These are phyloP conservation scores for Kickxella alabastrina DNA, from an alignment of 192 early-diverging fungal species.

Conservation along the genomic window DNA sequence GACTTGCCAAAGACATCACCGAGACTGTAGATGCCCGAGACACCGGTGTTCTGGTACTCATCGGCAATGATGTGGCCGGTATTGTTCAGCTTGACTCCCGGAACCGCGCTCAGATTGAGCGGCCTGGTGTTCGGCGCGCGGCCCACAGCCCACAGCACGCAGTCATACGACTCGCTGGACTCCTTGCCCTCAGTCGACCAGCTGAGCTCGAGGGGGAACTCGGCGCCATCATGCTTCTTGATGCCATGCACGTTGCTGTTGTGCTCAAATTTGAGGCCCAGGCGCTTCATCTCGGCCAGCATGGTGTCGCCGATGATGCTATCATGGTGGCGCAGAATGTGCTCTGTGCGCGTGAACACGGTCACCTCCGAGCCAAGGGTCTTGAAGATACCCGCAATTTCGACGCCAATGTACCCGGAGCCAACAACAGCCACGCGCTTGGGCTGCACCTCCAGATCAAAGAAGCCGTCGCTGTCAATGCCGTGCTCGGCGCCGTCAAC, in stretches of 20 bases:
- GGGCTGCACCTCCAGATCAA: slow-evolving; percentile 86
- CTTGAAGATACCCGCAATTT: slow-evolving; percentile 91
- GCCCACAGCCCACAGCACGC: slow-evolving; percentile 89
- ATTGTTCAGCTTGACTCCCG: slow-evolving; percentile 59
- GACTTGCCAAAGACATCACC: slow-evolving; percentile 92
- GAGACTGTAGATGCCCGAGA: slow-evolving; percentile 73
- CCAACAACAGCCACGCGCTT: slow-evolving; percentile 87
- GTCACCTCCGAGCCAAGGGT: slow-evolving; percentile 81
- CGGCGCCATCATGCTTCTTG: slow-evolving; percentile 51
- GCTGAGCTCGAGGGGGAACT: slow-evolving; percentile 56
- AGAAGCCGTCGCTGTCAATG: slow-evolving; percentile 93
- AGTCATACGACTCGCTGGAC: slow-evolving; percentile 64
- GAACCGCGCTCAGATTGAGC: slow-evolving; percentile 66
- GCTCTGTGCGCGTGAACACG: slow-evolving; percentile 78
- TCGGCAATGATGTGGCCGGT: slow-evolving; percentile 77
- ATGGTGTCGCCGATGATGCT: slow-evolving; percentile 73
- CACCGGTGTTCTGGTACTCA: slow-evolving; percentile 81
- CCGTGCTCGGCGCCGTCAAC: slow-evolving; percentile 82
- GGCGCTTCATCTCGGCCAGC: slow-evolving; percentile 67
- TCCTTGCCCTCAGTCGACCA: slow-evolving; percentile 32
- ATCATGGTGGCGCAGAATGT: slow-evolving; percentile 88
- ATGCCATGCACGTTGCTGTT: slow-evolving; percentile 61
- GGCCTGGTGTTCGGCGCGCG: slow-evolving; percentile 68
- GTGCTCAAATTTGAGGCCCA: slow-evolving; percentile 79
- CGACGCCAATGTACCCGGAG: slow-evolving; percentile 95